Evolutionary conservation across 1,284 basidiomycete genomes (phyloP), one percentile per base, ranked within the genome.

Genomic region (Ustilago xerochloae): DNA sequence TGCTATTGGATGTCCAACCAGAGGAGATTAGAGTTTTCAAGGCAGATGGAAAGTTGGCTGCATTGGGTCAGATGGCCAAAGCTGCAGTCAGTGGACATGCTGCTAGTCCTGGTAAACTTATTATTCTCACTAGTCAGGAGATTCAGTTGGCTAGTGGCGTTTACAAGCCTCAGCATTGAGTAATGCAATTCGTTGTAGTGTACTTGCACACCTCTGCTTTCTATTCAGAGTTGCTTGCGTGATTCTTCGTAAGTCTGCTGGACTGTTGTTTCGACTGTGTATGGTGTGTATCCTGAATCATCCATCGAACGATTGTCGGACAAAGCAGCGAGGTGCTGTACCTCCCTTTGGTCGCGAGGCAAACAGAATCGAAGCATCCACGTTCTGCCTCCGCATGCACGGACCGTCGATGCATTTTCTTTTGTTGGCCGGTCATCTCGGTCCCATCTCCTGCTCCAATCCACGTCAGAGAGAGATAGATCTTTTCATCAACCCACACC

Each of bases 1-100:
- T 90, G 1, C 83, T 93, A 38, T 91, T 97, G 75, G 90, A 94
- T 83, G 89, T 97, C 45, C 85, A 91, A 52, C 93, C 94, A 0
- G 88, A 90, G 24, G 92, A 93, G 78, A 86, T 87, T 41, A 46
- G 60, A 4, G 38, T 69, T n/a, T 78, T 76, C 47, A 71, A 79
- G 72, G 71, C 77, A 0, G 72, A 76, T 29, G 79, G 79, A 13
- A 78, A 69, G 51, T n/a, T 78, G 16, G 43, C 54, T 3, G 58
- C 60, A 5, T 26, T 72, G 22, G 60, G 59, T 26, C 87, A 91
- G 63, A 86, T 89, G 46, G 88, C 88, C n/a, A 84, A 88, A 45
- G 85, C 88, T 41, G 88, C 89, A 1, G 82, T 88, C 18, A 86
- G 87, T 9, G 90, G 90, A 16, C 87, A 87, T 47, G 87, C 86